Evolutionary conservation across 2,329 filamentous ascomycete species (phyloP).

Genomic region (Cadophora gregata): DNA sequence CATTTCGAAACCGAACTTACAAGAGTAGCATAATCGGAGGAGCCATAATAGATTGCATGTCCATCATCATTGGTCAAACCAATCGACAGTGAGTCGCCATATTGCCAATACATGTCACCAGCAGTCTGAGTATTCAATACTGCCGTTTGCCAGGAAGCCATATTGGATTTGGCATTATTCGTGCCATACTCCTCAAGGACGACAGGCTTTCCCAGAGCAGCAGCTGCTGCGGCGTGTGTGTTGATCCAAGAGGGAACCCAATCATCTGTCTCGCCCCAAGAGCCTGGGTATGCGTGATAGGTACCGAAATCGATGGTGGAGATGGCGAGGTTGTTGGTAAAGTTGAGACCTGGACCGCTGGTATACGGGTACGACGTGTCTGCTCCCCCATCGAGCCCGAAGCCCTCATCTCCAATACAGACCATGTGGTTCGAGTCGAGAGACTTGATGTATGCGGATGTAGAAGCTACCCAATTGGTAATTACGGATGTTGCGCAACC

Average conservation of each 20-base stretch:
- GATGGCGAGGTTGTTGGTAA: conserved; percentile 52
- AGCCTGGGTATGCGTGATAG: conserved; percentile 56
- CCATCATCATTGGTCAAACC: conserved; percentile 40
- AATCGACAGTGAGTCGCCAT: conserved; percentile 37
- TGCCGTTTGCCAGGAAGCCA: conserved; percentile 37
- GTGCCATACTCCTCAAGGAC: conserved; percentile 50
- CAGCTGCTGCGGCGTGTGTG: conserved; percentile 50
- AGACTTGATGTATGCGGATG: conserved; percentile 67
- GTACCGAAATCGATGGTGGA: conserved; percentile 57
- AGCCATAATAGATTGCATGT: conserved; percentile 40
- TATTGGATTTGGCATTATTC: conserved; percentile 27
- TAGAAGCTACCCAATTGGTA: conserved; percentile 63
- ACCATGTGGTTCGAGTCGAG: conserved; percentile 68
- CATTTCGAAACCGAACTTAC: conserved; percentile 24
- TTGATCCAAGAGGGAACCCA: conserved; percentile 56
- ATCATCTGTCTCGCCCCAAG: conserved; percentile 47
- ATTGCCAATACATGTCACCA: conserved; percentile 44
- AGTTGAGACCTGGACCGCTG: conserved; percentile 52
- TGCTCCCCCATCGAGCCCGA: conserved; percentile 46
- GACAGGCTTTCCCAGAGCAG: conserved; percentile 48
- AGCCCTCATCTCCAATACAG: conserved; percentile 68
- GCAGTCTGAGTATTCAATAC: conserved; percentile 35
- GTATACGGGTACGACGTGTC: conserved; percentile 52
- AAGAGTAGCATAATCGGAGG: conserved; percentile 36
- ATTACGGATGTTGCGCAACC: conserved; percentile 64